phyloP scores from a whole-genome alignment of 2,329 filamentous ascomycete species.

The Juglanconis oblonga region DNA sequence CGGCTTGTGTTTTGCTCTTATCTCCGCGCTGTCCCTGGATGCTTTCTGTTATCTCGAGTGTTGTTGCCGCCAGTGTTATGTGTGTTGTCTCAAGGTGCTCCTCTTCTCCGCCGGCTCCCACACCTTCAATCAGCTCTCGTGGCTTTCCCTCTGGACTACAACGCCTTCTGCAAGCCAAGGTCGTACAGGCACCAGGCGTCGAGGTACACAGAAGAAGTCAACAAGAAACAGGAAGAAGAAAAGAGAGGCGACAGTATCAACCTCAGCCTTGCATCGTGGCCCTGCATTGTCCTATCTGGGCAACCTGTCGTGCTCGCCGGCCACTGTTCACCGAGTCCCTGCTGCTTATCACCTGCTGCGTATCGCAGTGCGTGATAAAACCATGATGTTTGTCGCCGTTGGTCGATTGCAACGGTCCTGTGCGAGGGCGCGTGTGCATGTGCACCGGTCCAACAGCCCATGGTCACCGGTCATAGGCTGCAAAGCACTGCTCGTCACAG shows the following conservation, averaged over 20 bases:
- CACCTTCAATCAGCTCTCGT: not conserved
- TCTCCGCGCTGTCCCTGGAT: not conserved
- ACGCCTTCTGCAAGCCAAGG: no score
- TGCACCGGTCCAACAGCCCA: constrained; percentile 5
- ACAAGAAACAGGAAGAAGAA: not conserved
- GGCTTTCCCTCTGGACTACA: not conserved
- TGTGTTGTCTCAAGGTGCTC: constrained; percentile 4
- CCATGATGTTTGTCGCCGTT: constrained; percentile 7
- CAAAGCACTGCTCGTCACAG: constrained; percentile 1
- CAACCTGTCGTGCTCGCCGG: constrained; percentile 5
- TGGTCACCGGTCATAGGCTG: not conserved
- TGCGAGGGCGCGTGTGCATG: constrained; percentile 9
- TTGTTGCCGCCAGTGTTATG: not conserved
- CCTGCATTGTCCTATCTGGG: constrained; percentile 11
- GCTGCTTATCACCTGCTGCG: not conserved
- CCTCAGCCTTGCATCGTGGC: not conserved
- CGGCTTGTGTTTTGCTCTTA: constrained; percentile 5
- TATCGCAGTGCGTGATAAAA: not conserved
- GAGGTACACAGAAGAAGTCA: not conserved
- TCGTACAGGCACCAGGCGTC: no score
- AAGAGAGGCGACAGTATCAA: not conserved
- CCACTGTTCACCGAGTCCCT: not conserved
- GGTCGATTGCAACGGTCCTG: constrained; percentile 4
- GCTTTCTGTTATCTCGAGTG: not conserved
- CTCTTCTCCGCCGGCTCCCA: not conserved